Percentiles rank a stretch among this genome's conserved stretches.
Evolutionary conservation across 2,329 filamentous ascomycete genomes (phyloP).

Genomic region (Aspergillus japonicus): DNA sequence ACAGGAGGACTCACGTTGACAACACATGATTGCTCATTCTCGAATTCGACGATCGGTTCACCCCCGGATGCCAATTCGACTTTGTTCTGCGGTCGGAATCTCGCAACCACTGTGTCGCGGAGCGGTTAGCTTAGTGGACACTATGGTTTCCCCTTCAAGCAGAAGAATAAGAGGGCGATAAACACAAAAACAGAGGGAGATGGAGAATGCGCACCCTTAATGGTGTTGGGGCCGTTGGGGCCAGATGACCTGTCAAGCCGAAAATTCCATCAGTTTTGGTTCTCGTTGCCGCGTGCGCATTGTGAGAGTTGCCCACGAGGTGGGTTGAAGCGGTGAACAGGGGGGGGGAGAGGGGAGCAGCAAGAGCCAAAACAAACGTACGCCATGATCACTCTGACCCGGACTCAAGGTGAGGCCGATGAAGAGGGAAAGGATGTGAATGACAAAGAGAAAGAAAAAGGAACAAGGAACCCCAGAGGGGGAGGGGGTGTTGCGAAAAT

Average conservation of each 20-base stretch:
- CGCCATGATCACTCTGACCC: slow-evolving; percentile 46
- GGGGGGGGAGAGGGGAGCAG: neutral
- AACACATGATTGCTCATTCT: slow-evolving; percentile 81
- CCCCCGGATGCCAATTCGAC: slow-evolving; percentile 86
- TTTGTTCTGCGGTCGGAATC: slow-evolving; percentile 96
- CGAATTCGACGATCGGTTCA: slow-evolving; percentile 86
- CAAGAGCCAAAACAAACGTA: slow-evolving; percentile 33
- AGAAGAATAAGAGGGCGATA: neutral
- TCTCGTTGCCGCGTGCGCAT: neutral
- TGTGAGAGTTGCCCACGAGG: neutral
- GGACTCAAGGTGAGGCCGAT: slow-evolving; percentile 6
- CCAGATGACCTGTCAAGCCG: slow-evolving; percentile 31
- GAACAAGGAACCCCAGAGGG: slow-evolving; percentile 21
- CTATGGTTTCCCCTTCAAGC: neutral
- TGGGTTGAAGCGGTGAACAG: slow-evolving; percentile 8
- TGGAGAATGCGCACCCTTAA: slow-evolving; percentile 49
- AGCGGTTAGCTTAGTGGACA: slow-evolving; percentile 1
- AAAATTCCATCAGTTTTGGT: slow-evolving; percentile 17
- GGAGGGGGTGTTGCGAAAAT: slow-evolving; percentile 13
- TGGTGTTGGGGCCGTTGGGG: slow-evolving; percentile 47
- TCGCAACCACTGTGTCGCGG: slow-evolving; percentile 74
- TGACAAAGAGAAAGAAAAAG: slow-evolving; percentile 23
- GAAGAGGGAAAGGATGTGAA: neutral
- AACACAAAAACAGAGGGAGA: neutral
- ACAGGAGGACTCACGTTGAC: slow-evolving; percentile 65